phyloP scores from a whole-genome alignment of 225 moss, liverwort and hornwort genomes.

The Pleurozium schreberi region DNA sequence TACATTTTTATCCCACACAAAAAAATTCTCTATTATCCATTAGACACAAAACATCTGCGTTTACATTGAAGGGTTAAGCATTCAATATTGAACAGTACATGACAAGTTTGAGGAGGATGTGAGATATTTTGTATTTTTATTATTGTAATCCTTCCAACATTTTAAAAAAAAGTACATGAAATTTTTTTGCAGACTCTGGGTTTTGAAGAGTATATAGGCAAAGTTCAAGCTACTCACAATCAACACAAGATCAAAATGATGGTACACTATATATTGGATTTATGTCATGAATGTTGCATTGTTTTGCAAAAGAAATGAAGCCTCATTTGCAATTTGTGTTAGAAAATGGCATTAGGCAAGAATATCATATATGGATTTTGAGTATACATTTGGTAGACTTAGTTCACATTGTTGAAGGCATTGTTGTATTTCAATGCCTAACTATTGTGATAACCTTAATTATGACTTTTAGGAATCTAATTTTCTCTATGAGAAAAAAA shows the following conservation, averaged over 20 bases:
- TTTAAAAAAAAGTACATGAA: neutral
- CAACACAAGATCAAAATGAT: neutral
- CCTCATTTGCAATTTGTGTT: neutral
- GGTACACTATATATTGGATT: neutral
- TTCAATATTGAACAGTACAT: too few relatives aligned
- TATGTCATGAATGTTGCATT: neutral
- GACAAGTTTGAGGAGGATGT: neutral
- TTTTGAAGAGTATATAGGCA: neutral
- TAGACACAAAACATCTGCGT: too few relatives aligned
- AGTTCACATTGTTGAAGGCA: too few relatives aligned
- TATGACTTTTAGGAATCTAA: too few relatives aligned
- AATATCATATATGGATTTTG: neutral
- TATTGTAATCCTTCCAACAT: too few relatives aligned
- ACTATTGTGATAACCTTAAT: too few relatives aligned
- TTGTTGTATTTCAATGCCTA: rapidly evolving
- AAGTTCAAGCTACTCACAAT: neutral
- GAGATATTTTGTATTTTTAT: neutral
- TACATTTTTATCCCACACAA: too few relatives aligned
- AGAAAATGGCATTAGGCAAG: too few relatives aligned
- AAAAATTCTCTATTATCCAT: too few relatives aligned
- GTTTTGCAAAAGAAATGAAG: neutral
- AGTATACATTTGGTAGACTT: neutral
- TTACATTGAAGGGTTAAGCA: too few relatives aligned
- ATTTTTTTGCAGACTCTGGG: neutral
- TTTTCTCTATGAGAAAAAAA: neutral